Conservation (phyloP, 352 stramenopile species). For the Globisporangium abappressorium region DNA sequence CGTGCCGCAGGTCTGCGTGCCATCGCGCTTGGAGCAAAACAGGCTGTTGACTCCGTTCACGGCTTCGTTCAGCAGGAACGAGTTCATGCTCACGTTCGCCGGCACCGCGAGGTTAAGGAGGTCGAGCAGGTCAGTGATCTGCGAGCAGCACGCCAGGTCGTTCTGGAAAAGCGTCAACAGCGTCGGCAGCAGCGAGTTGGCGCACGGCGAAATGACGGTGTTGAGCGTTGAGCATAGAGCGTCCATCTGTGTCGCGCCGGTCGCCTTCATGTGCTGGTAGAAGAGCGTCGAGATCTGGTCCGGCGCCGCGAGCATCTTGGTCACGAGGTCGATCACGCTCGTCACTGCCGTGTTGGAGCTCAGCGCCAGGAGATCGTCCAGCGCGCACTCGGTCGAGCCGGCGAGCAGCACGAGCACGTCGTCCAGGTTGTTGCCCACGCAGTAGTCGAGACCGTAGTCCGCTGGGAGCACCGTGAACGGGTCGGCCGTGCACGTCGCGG, state of each 20-base stretch:
- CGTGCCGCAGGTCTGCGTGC: conserved; percentile 35
- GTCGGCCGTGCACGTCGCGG: conserved; percentile 40
- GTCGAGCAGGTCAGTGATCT: conserved; percentile 43
- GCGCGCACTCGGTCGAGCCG: conserved; percentile 35
- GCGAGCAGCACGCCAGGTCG: conserved; percentile 44
- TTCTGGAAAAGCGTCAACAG: conserved; percentile 39
- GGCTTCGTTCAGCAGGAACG: conserved; percentile 36
- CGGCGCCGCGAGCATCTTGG: conserved; percentile 29
- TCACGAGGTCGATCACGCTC: conserved; percentile 37
- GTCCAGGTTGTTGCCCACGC: conserved; percentile 50
- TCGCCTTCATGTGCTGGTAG: conserved; percentile 19
- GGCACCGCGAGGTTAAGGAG: conserved; percentile 51
- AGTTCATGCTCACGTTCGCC: conserved; percentile 34
- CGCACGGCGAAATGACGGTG: conserved; percentile 35
- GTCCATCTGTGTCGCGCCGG: conserved; percentile 31
- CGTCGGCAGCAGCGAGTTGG: conserved; percentile 41
- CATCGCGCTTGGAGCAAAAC: conserved; percentile 40
- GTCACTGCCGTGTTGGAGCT: conserved; percentile 21
- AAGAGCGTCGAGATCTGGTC: conserved; percentile 18
- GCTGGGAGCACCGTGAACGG: conserved; percentile 36
- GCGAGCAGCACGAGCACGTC: conserved; percentile 36
- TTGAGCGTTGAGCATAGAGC: conserved; percentile 59
- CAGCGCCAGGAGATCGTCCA: conserved; percentile 40
- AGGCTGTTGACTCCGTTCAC: conserved; percentile 54
- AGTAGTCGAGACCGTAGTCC: conserved; percentile 37